phyloP scores from a whole-genome alignment of 2,329 filamentous ascomycete species.

The Monilinia fructicola region DNA sequence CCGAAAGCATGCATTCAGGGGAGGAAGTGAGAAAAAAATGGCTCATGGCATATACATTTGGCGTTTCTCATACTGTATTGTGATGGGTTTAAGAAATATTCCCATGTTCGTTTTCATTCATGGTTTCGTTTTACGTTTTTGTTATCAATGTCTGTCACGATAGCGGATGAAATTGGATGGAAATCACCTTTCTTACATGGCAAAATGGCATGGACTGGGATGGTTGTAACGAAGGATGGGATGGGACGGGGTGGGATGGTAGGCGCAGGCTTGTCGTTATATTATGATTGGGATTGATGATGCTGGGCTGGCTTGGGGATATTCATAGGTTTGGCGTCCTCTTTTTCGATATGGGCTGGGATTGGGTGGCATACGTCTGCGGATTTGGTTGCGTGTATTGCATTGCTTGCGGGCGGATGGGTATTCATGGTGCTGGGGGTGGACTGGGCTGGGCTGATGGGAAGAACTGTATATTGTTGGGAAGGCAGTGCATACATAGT shows the following conservation, averaged over 20 bases:
- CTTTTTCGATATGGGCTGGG: neutral
- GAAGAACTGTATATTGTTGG: too few species aligned
- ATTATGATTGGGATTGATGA: conserved; percentile 2
- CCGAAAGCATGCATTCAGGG: neutral
- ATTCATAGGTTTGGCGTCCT: neutral
- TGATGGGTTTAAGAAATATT: conserved; percentile 16
- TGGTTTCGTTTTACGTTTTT: conserved; percentile 6
- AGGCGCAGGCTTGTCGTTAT: neutral
- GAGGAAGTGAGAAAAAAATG: neutral
- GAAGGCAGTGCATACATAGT: too few species aligned
- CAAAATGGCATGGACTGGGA: conserved; percentile 7
- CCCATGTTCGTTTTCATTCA: conserved; percentile 2
- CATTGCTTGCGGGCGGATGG: neutral
- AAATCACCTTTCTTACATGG: neutral
- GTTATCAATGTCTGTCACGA: conserved; percentile 15
- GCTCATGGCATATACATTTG: conserved; percentile 9
- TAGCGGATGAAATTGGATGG: conserved; percentile 12
- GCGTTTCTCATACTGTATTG: conserved; percentile 8
- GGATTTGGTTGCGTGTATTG: too few species aligned
- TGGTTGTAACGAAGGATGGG: conserved; percentile 8
- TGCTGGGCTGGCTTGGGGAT: neutral
- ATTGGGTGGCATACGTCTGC: neutral
- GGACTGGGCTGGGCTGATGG: too few species aligned
- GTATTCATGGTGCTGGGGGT: too few species aligned
- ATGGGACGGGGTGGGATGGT: neutral